Evolutionary conservation across 2,329 filamentous ascomycete species (phyloP).

Genomic region (Mollisia scopiformis): DNA sequence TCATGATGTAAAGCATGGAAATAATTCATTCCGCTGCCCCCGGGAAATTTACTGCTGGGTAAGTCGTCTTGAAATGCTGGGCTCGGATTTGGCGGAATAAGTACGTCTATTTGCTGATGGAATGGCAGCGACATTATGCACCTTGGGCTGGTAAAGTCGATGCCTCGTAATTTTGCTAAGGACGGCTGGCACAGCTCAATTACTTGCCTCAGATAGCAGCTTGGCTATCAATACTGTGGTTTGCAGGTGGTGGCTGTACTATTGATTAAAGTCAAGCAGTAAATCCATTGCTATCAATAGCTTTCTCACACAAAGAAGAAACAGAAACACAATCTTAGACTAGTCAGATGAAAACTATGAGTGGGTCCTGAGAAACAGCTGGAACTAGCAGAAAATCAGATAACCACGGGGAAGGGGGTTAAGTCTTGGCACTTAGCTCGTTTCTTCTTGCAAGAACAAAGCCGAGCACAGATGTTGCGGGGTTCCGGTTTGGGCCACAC

Average conservation of each 20-base stretch:
- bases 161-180: not conserved
- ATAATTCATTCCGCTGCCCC: slow-evolving; percentile 23
- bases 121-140: too few relatives aligned
- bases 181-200: too few relatives aligned
- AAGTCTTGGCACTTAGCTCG: not conserved
- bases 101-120: not conserved
- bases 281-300: not conserved
- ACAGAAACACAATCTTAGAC: not conserved
- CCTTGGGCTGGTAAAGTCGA: too few relatives aligned
- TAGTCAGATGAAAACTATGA: not conserved
- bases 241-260: too few relatives aligned
- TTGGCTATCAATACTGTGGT: too few relatives aligned
- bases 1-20: slow-evolving; percentile 50
- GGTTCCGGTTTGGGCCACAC: not conserved
- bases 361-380: not conserved
- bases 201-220: too few relatives aligned
- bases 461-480: not conserved
- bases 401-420: not conserved
- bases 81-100: not conserved
- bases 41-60: not conserved
- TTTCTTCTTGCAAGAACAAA: not conserved
- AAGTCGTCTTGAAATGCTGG: not conserved
- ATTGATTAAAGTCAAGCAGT: not conserved
- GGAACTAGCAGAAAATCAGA: not conserved
- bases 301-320: not conserved